Base-by-base conservation (phyloP, 352 stramenopile genomes). In the Phytophthora kernoviae region DNA sequence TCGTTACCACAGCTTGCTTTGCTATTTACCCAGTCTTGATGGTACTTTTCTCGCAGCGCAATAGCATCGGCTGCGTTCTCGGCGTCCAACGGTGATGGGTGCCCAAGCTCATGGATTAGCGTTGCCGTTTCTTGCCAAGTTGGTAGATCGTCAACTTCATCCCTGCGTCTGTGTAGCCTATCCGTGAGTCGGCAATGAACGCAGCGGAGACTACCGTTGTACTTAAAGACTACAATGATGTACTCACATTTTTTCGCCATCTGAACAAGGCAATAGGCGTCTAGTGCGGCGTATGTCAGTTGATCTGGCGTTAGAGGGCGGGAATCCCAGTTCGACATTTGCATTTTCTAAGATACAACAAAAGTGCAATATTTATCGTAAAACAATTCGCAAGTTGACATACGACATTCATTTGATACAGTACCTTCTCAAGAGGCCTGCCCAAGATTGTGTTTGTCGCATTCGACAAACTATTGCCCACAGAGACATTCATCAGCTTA, bases 241-340 rank as follows among this genome's bases (percentile, higher is more conserved):
- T 42, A 58, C 77, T 62, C 64, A 88, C 75, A 89, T 72, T 17
- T 69, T 69, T 15, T 71, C n/a, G 18, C 51, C 27, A 90, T 87
- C 54, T 82, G 68, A 14, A 89, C 56, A 7, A 92, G 65, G 26
- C 77, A 88, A 34, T 65, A 76, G 0, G 83, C 83, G 52, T 92
- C 83, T 21, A 92, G 54, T 5, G 83, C 80, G 18, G 83, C 80
- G 27, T 92, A 92, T 0, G 76, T 52, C 9, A 78, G 39, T 64
- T 92, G 83, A 11, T 30, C 45, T 17, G 49, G 24, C 2, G 79
- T 82, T 17, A 92, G 61, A 9, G 83, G 83, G 8, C 83, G 80
- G 2, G 59, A 60, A 36, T 90, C 76, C 77, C 80, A 90, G 39
- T 90, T 87, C 1, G 80, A 90, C 22, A 90, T 67, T 71, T 90